Evolutionary conservation across 345 rosid species (phyloP).

Genomic region (Hibiscus trionum): DNA sequence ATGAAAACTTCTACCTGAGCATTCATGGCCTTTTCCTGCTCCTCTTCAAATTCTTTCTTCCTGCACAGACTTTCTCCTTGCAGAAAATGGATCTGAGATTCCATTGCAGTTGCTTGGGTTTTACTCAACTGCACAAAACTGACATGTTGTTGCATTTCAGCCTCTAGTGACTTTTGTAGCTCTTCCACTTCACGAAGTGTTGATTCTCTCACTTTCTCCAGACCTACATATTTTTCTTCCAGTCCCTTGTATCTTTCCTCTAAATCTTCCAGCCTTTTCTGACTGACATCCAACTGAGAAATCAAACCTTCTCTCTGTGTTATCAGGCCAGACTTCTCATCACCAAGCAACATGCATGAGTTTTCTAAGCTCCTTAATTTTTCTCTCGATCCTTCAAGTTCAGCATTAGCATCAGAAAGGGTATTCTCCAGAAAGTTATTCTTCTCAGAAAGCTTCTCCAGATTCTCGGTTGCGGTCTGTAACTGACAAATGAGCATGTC

Average conservation of each 20-base stretch:
- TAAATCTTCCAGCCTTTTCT: conserved; percentile 44
- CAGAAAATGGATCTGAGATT: conserved; percentile 44
- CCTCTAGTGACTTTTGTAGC: conserved; percentile 39
- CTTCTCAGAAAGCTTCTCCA: conserved; percentile 54
- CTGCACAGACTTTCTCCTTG: conserved; percentile 45
- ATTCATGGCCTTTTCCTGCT: conserved; percentile 48
- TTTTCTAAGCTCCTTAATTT: conserved; percentile 57
- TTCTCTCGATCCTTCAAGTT: conserved; percentile 52
- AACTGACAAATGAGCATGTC: conserved; percentile 45
- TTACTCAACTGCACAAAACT: conserved; percentile 35
- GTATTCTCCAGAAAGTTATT: conserved; percentile 65
- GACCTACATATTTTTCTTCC: conserved; percentile 32
- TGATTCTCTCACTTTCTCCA: conserved; percentile 57
- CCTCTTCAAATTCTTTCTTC: conserved; percentile 60
- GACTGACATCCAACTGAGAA: conserved; percentile 44
- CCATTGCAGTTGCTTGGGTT: conserved; percentile 42
- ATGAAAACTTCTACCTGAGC: conserved; percentile 60
- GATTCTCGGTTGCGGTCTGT: conserved; percentile 42
- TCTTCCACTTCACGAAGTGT: conserved; percentile 43
- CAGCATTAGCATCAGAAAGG: conserved; percentile 63
- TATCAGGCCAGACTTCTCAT: conserved; percentile 52
- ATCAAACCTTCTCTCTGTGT: conserved; percentile 43
- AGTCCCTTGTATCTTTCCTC: conserved; percentile 46
- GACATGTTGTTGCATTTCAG: conserved; percentile 48
- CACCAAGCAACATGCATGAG: conserved; percentile 46